Base-by-base conservation (phyloP, 2,329 filamentous ascomycete species). In the Diaporthe destruens region DNA sequence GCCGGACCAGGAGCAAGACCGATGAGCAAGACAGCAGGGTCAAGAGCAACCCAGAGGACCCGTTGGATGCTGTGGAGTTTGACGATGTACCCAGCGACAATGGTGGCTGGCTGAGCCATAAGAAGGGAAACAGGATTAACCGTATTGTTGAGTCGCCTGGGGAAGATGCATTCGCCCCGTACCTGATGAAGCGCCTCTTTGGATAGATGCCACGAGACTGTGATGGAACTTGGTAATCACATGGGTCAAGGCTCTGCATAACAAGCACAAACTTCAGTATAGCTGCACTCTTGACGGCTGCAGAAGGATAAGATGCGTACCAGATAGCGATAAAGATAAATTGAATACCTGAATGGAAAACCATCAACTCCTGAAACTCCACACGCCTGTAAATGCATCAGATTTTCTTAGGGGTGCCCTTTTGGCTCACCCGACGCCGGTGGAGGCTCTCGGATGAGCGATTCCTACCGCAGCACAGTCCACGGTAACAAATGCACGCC, bases 71-170 rank as follows among this genome's bases (percentile, higher is more conserved):
- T 29, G 84, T 86, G 56, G 87, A 88, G 36, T 51, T 74, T 23
- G 85, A 87, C 71, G 85, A 88, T 76, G 87, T 91, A 39, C 87
- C 91, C 0, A 93, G 92, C 53, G 96, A 98, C 81, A 90, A 82
- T 82, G 89, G 77, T 85, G 92, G 84, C 68, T 98, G 96, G 96
- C 81, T 96, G 78, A 94, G 92, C 80, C 80, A 83, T 18, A 86
- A 84, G 75, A 91, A 89, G 78, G 95, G 95, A 7, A 99, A 98
- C 83, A 88, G 94, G 70, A 88, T 99, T 75, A 89, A 90, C 81
- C 89, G 94, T 79, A 92, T 95, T 81, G 87, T 94, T 65, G 84
- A 82, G 34, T 89, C 92, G 75, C 94, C 94, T 0, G 94, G 92
- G 2, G 87, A 89, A 76, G 87, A 91, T 9, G 82, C 84, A 53